Base-by-base conservation (phyloP, 768 basidiomycete genomes). In the Calocera viscosa region DNA sequence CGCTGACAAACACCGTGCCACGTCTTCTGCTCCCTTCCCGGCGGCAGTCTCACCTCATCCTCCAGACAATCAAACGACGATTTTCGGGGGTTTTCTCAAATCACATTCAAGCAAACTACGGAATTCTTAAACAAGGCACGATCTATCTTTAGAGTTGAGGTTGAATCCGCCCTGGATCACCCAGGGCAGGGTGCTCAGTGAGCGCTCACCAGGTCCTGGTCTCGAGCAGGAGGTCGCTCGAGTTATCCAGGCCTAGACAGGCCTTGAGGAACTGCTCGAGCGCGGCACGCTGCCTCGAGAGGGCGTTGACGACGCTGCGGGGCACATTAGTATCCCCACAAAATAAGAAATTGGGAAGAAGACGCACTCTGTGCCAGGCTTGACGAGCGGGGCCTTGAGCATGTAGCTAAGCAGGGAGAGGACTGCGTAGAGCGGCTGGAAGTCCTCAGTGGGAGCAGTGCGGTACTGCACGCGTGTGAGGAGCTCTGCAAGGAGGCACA, bases 331-430 rank as follows among this genome's bases (percentile, higher is more conserved):
- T 32, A 41, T 71, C 11, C 72, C 43, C 17, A 2, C 32, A 17
- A 66, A 24, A 35, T 1, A 22, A 64, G 30, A 0, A 34, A 39
- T 32, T 49, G 49, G 40, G 30, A 24, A 32, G 47, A 28, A 22
- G 53, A 16, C 1, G 11, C 33, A 71, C 81, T 67, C 72, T 83
- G 68, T 71, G 67, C 86, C 90, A 71, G 90, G 91, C 81, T 94
- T 94, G 78, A 94, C 93, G 73, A 94, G 85, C n/a, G 93, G 92
- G 0, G 93, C 94, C 82, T 96, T 96, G 79, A 95, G 86, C 93
- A 97, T 95, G 83, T 94, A 97, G 47, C 87, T 90, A 66, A 97
- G 82, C 69, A 97, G 84, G 41, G 93, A 95, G 66, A 99, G 81
- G 67, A 99, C 90, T 1, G 90, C 83, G 83, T 99, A 91, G 22